Evolutionary conservation across 768 basidiomycete species (phyloP).

Genomic region (Auriscalpium orientale): DNA sequence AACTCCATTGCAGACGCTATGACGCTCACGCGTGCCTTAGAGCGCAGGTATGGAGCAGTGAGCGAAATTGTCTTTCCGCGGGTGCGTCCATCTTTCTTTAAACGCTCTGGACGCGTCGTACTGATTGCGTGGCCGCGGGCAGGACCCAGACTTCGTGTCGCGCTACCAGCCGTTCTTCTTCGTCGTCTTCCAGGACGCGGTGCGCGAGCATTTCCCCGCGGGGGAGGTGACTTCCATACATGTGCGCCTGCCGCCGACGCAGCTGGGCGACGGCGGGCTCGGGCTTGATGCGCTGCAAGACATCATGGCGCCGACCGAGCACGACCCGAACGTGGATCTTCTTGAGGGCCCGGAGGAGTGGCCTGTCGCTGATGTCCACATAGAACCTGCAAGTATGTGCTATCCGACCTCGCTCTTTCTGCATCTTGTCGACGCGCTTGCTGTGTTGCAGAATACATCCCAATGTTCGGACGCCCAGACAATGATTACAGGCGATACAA

Average conservation of each 20-base stretch:
- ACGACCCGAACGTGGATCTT: background rate
- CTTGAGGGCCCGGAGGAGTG: background rate
- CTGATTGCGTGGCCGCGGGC: background rate
- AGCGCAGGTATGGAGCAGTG: slow-evolving; percentile 9
- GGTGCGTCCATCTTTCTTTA: background rate
- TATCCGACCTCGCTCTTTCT: background rate
- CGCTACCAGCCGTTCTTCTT: slow-evolving; percentile 3
- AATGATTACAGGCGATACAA: background rate
- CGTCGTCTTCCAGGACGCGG: slow-evolving; percentile 7
- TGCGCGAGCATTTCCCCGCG: background rate
- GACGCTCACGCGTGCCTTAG: slow-evolving; percentile 5
- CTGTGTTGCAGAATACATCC: too few species aligned
- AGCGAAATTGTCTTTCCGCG: slow-evolving; percentile 7
- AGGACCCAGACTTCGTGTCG: background rate
- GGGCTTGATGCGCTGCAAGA: slow-evolving; percentile 11
- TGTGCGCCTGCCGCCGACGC: slow-evolving; percentile 1
- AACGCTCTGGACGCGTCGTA: too few species aligned
- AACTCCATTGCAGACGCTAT: slow-evolving; percentile 8
- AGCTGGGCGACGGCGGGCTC: slow-evolving; percentile 2
- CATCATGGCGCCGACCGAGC: background rate
- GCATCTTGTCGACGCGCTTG: too few species aligned
- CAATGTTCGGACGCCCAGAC: background rate
- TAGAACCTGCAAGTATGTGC: background rate
- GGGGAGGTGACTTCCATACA: background rate
- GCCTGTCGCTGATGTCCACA: background rate